A percentile compares a stretch with the other conserved stretches of the same genome.
Conservation (phyloP, 2,329 filamentous ascomycete genomes). For the Cladosporium sp. region DNA sequence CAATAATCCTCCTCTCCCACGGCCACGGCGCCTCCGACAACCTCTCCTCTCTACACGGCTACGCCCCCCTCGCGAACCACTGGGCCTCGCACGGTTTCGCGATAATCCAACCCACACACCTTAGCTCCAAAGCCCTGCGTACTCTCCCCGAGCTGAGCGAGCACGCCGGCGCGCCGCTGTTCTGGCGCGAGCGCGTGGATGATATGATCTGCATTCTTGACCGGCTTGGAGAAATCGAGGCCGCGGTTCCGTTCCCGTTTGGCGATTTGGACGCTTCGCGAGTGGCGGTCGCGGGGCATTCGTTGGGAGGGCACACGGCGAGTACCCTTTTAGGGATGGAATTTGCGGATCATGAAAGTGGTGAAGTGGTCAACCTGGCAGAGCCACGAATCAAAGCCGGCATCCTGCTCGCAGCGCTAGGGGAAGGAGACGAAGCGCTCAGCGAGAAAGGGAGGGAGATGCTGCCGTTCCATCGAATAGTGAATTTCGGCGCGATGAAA, state of each 20-base stretch:
- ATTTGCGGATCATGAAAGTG: not conserved
- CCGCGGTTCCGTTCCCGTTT: not conserved
- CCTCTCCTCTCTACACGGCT: not conserved
- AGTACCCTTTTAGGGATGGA: not conserved
- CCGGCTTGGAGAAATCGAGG: not conserved
- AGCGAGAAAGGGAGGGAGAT: not conserved
- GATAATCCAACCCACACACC: constrained; percentile 4
- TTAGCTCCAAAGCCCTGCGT: not conserved
- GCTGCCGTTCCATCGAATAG: not conserved
- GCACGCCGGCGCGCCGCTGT: not conserved
- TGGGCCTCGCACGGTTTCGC: constrained; percentile 8
- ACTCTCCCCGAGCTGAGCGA: not conserved
- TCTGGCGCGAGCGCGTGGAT: constrained; percentile 5
- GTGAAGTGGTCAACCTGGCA: not conserved
- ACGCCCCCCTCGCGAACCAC: not conserved
- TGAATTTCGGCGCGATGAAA: constrained; percentile 1
- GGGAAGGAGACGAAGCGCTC: constrained; percentile 1
- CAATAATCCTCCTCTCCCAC: constrained; percentile 3
- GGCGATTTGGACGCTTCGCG: not conserved
- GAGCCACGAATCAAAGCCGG: constrained; percentile 8
- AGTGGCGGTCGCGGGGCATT: constrained; percentile 4
- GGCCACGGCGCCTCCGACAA: constrained; percentile 3
- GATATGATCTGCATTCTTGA: constrained; percentile 5
- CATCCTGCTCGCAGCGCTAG: not conserved
- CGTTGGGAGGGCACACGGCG: not conserved